Evolutionary conservation across 1,139 yeast genomes (phyloP), one percentile per base, ranked within the genome.

Genomic region (Candida mesenterica): DNA sequence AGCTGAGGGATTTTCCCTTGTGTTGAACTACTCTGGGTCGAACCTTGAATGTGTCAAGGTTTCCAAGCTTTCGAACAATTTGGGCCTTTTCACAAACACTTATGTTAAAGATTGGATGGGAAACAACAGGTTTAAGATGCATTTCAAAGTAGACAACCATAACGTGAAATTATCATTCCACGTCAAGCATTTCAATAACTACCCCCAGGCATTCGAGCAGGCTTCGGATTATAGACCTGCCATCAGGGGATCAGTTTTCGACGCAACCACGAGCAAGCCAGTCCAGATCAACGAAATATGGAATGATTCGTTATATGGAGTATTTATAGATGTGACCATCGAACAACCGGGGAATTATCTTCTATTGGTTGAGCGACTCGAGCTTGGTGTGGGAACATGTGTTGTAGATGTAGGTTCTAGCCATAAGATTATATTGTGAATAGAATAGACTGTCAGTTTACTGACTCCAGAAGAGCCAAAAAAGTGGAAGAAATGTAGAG

Each of bases 341-440:
- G 43, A 54, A 22, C 32, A 47, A 2, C 59, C 62, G 18, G 68
- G 66, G 10, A 46, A 57, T 26, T 64, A 66, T 38, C 57, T 72
- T 4, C 44, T 75, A 7, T 50, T 75, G 15, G 57, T 72, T 14
- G 81, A 75, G 46, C 48, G 81, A 32, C 70, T 75, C 39, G 80
- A 75, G 41, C 50, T 54, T 9, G 80, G 80, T 0, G 34, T 43
- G 3, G 80, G 77, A 4, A 46, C 44, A 3, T 51, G 72, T 17
- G 45, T 50, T 10, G 62, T 74, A 3, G 62, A 60, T 8, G 49
- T 69, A 30, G 79, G 77, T 1, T 50, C 64, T 29, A 36, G 24
- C 27, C 34, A 33, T 14, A 33, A 34, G 29, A 13, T 32, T 22
- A n/a, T 20, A 8, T 9, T 30, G 27, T 28, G 33, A 28, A 28